These are phyloP conservation scores for Eudorina sp. DNA, from an alignment of 139 green algal genomes.

Conservation along the genomic window DNA sequence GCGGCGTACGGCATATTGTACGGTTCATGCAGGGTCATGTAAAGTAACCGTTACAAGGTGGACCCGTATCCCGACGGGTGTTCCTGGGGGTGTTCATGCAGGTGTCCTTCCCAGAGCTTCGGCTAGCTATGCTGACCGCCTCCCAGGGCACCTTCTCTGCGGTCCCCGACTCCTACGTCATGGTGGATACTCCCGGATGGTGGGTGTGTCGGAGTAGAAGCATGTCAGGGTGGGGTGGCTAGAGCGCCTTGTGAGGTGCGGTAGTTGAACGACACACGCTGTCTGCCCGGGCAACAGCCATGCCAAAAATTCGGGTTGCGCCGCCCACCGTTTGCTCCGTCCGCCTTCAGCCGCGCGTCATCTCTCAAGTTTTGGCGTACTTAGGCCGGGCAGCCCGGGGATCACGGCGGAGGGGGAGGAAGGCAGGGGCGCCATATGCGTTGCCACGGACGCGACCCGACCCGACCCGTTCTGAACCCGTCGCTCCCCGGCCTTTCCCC, in stretches of 20 bases:
- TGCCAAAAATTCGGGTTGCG: neutral
- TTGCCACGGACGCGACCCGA: neutral
- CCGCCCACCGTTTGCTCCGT: neutral
- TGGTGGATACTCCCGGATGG: neutral
- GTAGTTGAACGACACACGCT: neutral
- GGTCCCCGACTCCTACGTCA: neutral
- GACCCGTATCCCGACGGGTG: no score
- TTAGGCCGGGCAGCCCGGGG: no score
- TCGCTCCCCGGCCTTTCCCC: neutral
- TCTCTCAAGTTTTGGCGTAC: no score
- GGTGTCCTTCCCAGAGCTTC: neutral
- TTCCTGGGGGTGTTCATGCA: no score
- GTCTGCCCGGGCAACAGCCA: neutral
- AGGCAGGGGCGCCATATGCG: neutral
- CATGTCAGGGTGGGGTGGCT: neutral
- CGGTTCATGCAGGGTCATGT: no score
- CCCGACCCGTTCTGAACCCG: neutral
- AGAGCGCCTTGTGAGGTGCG: neutral
- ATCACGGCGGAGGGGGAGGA: no score
- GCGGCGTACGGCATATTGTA: no score
- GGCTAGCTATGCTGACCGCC: neutral
- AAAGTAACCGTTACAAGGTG: no score
- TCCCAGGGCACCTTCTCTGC: neutral
- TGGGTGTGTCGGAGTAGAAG: neutral
- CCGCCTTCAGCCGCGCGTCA: neutral